A percentile compares a stretch with the other conserved stretches of the same genome.
Conservation (phyloP, 139 green algal species). For the Nannochloris sp. region DNA sequence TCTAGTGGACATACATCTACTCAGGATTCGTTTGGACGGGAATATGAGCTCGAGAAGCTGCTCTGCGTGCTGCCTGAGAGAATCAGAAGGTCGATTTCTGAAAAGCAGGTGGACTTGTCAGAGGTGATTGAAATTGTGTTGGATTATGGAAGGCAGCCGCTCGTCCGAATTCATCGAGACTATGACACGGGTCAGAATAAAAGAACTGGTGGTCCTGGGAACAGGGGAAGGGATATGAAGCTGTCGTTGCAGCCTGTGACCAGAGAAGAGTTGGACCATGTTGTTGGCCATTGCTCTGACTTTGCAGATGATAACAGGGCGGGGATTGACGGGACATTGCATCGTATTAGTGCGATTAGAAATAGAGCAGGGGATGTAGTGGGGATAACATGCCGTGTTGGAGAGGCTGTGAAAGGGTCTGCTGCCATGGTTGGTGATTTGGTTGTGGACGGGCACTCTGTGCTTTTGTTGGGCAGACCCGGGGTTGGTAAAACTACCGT, state of each 20-base stretch:
- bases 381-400: slow-evolving; percentile 70
- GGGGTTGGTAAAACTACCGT: slow-evolving; percentile 83
- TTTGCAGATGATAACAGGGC: slow-evolving; percentile 39
- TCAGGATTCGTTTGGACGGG: not conserved
- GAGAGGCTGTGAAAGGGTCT: slow-evolving; percentile 48
- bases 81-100: not conserved
- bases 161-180: slow-evolving; percentile 3
- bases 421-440: slow-evolving; percentile 42
- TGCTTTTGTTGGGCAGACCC: slow-evolving; percentile 16
- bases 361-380: slow-evolving; percentile 55
- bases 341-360: slow-evolving; percentile 83
- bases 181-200: not conserved
- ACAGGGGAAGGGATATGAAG: not conserved
- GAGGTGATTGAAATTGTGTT: slow-evolving; percentile 9
- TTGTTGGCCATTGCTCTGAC: not conserved
- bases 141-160: slow-evolving; percentile 7
- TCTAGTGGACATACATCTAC: not conserved
- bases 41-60: slow-evolving; percentile 4
- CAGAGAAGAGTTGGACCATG: slow-evolving; percentile 1
- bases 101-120: not conserved
- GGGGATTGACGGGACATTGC: slow-evolving; percentile 86
- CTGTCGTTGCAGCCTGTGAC: not conserved
- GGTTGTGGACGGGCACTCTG: slow-evolving; percentile 17
- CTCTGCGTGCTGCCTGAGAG: slow-evolving; percentile 1
- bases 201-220: not conserved